Evolutionary conservation across 805 yeast genomes (phyloP), one percentile per base, ranked within the genome.

Genomic region (Candida suzukii): DNA sequence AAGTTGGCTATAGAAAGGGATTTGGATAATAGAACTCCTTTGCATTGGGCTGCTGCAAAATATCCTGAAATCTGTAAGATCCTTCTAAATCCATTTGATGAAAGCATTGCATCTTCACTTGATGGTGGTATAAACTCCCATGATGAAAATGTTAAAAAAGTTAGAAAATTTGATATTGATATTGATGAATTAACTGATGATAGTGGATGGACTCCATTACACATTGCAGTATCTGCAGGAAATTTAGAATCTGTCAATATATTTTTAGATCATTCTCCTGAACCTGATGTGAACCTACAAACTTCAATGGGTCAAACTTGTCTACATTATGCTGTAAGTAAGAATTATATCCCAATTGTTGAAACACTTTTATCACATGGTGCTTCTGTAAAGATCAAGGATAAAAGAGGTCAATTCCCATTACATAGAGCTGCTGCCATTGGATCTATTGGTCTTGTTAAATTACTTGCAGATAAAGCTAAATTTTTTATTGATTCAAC

Each of bases 151-250:
- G 18, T 5, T 4, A 40, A 38, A 20, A 25, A 35, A 9, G 29
- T 28, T 1, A 50, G 50, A 36, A 44, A 41, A n/a, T 41, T 61
- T 17, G 65, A 66, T 27, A 61, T 74, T 20, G 91, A 87, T 47
- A 57, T 88, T 12, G 93, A 88, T 54, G 84, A 81, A 3, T 57
- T 70, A 51, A 52, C 54, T 0, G 98, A 90, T 57, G 80, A 73
- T 17, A 70, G 90, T 11, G 95, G 95, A 0, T 90, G 96, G 96
- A 82, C 91, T 0, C 88, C 95, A 1, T 53, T 87, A 27, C 97
- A 90, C 59, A 80, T 91, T 40, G 88, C 93, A 0, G 73, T 84
- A 0, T 75, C 96, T 0, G 68, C 82, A 2, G 96, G 96, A 0
- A 74, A 78, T 51, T 50, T 67, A 19, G 69, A 66, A 7, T 70